Evolutionary conservation across 805 yeast species (phyloP).

Genomic region (Pichia scutulata): DNA sequence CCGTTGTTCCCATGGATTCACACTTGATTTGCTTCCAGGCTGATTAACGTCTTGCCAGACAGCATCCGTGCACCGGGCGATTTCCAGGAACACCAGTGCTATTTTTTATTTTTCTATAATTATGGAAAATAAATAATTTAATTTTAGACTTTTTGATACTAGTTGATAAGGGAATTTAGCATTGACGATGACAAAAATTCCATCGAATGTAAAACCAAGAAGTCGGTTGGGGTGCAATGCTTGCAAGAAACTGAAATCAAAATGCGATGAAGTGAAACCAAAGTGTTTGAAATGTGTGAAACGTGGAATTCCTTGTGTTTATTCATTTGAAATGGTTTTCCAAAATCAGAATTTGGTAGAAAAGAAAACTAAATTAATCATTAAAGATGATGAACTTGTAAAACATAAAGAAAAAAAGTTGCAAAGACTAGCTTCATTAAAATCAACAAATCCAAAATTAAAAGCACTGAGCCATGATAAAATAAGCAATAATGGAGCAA

Average conservation of each 20-base stretch:
- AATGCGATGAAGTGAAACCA: slow-evolving; percentile 20
- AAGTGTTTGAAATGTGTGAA: slow-evolving; percentile 13
- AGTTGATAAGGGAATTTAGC: too few species aligned
- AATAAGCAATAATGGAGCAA: neutral
- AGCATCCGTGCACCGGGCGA: too few species aligned
- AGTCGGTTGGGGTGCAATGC: slow-evolving; percentile 9
- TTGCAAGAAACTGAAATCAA: slow-evolving; percentile 17
- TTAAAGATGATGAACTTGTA: slow-evolving; percentile 1
- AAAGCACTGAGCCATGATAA: neutral
- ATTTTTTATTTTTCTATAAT: too few species aligned
- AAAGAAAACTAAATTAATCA: neutral
- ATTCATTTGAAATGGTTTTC: slow-evolving; percentile 7
- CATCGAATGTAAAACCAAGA: neutral
- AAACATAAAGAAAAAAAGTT: neutral
- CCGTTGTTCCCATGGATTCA: neutral
- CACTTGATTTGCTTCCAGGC: neutral
- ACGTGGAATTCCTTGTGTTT: slow-evolving; percentile 2
- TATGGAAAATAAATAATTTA: too few species aligned
- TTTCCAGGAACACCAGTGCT: neutral
- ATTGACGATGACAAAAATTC: neutral
- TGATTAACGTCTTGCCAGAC: neutral
- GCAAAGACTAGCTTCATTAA: neutral
- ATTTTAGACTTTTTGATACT: too few species aligned
- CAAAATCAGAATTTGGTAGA: slow-evolving; percentile 2
- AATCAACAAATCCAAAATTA: neutral